phyloP scores from a whole-genome alignment of 1,284 basidiomycete genomes.

The Ganoderma meredithae region DNA sequence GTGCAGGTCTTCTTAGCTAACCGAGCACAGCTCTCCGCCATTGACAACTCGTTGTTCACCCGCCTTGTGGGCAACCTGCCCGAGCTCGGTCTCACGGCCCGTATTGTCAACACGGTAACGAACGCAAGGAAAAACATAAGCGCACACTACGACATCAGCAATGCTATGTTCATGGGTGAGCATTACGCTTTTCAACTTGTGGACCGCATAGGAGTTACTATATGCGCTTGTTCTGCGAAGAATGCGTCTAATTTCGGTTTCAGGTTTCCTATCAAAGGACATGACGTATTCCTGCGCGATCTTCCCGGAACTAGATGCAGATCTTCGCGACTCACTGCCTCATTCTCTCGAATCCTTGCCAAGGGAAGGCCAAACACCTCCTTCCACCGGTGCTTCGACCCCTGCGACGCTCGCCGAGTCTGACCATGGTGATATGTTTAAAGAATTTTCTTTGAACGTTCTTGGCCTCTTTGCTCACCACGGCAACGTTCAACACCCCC shows the following conservation, averaged over 20 bases:
- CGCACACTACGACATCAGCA: slow-evolving; percentile 45
- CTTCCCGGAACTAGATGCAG: slow-evolving; percentile 70
- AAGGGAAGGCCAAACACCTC: slow-evolving; percentile 12
- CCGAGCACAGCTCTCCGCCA: slow-evolving; percentile 41
- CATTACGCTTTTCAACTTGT: slow-evolving; percentile 7
- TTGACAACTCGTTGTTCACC: slow-evolving; percentile 32
- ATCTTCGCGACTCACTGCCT: slow-evolving; percentile 47
- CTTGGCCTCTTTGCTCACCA: slow-evolving; percentile 21
- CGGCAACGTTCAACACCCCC: neutral
- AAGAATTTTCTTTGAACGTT: slow-evolving; percentile 16
- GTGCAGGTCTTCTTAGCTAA: slow-evolving; percentile 73
- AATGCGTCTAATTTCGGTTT: slow-evolving; percentile 37
- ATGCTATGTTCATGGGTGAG: slow-evolving; percentile 44
- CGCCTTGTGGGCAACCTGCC: slow-evolving; percentile 32
- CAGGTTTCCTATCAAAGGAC: slow-evolving; percentile 74
- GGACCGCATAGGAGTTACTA: neutral
- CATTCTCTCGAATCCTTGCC: slow-evolving; percentile 2
- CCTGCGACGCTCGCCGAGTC: slow-evolving; percentile 28
- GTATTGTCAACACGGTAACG: slow-evolving; percentile 36
- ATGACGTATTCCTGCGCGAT: slow-evolving; percentile 88
- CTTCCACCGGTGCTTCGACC: slow-evolving; percentile 25
- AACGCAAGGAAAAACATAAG: slow-evolving; percentile 41
- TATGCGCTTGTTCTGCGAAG: slow-evolving; percentile 8
- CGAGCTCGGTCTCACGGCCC: slow-evolving; percentile 25
- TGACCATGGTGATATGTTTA: slow-evolving; percentile 18